Base-by-base conservation (phyloP, 345 rosid species). In the Rhizophora mangle region DNA sequence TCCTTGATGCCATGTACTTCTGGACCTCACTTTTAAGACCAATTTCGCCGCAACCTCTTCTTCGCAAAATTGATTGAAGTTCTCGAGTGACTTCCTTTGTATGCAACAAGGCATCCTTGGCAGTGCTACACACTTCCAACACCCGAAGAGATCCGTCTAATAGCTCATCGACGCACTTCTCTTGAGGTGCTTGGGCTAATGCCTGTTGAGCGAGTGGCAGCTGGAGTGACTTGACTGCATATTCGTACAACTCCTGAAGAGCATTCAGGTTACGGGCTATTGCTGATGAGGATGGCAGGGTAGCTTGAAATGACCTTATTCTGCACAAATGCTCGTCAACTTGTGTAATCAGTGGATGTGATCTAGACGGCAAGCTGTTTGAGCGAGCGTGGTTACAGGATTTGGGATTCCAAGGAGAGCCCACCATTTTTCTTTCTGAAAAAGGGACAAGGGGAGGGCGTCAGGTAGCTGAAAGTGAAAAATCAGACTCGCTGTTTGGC, bases 1-100 rank as follows among this genome's bases (percentile, higher is more conserved):
- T 85, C 80, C 89, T 83, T 3, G 80, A 71, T 71, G 82, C 58
- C 18, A 85, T 29, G 78, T 78, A 86, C 52, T 79, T 81, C 67
- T 68, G 76, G 27, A 81, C 77, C 61, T 76, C 84, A 20, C 24
- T 15, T 0, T 75, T 16, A 8, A 70, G 36, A n/a, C 32, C 60
- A 13, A 9, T 27, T 37, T 67, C 34, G 46, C 68, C 68, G 3
- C 30, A 67, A 24, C 70, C 29, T 68, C 66, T 72, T 67, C 73
- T 29, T 24, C 66, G 64, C 59, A 78, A 9, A 46, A 47, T 34
- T 6, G 79, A 80, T 73, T 83, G 74, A 63, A 82, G 72, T 10
- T 76, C 73, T 19, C 54, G 74, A 6, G 67, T 9, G 8, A 46
- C 60, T 63, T 76, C 75, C 64, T 74, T 74, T 13, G 62, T 70